Percentiles rank a stretch among this genome's conserved stretches.
Conservation (phyloP, 208 protist species). For the Crithidia acanthocephali region DNA sequence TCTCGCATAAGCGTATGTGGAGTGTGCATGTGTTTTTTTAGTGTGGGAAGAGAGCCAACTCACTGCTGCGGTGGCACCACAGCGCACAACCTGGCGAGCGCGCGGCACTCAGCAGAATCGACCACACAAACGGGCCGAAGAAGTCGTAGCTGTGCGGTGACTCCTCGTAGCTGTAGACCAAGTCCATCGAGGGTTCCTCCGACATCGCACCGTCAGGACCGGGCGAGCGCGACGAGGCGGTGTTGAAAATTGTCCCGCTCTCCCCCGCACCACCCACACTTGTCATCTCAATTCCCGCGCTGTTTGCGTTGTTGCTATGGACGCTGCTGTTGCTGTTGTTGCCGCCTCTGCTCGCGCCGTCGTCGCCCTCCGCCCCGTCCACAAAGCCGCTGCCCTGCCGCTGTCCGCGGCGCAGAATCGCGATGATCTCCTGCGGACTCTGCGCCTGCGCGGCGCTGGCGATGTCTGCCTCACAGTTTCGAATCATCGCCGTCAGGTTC, state of each 20-base stretch:
- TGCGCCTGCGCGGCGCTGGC: slow-evolving; percentile 36
- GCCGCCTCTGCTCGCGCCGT: neutral
- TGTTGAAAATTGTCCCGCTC: neutral
- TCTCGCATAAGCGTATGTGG: neutral
- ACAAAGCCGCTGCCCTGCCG: slow-evolving; percentile 8
- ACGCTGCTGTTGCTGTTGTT: neutral
- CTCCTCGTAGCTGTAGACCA: slow-evolving; percentile 83
- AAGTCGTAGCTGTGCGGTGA: slow-evolving; percentile 82
- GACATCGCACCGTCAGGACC: neutral
- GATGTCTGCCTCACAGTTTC: slow-evolving; percentile 58
- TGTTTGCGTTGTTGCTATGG: neutral
- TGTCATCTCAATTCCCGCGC: neutral
- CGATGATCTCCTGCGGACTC: slow-evolving; percentile 43
- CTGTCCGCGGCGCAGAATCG: slow-evolving; percentile 33
- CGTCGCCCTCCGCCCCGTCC: neutral
- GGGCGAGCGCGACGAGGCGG: neutral
- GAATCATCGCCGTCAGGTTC: slow-evolving; percentile 30
- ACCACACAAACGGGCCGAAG: slow-evolving; percentile 87
- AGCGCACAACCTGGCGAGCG: slow-evolving; percentile 60
- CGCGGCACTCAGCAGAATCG: slow-evolving; percentile 61
- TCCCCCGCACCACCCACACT: neutral
- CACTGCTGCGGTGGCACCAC: slow-evolving; percentile 48
- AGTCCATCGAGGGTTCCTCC: slow-evolving; percentile 27
- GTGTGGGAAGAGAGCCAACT: slow-evolving; percentile 56
- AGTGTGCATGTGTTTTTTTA: neutral